Percentiles rank a stretch among this genome's conserved stretches.
Evolutionary conservation across 1,139 yeast genomes (phyloP).

Genomic region (Debaryomyces sp.): DNA sequence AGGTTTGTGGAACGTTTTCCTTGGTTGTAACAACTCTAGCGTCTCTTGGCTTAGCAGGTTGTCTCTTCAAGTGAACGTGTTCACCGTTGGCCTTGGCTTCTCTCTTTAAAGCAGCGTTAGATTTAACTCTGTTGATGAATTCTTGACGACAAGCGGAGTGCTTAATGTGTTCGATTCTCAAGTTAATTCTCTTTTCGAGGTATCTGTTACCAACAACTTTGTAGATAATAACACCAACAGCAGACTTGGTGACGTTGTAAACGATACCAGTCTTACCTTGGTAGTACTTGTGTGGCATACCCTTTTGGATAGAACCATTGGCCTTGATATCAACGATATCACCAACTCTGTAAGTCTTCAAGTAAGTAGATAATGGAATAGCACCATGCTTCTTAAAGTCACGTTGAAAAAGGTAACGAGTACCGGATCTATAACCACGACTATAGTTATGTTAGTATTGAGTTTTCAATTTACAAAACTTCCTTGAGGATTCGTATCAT

Average conservation of each 20-base stretch:
- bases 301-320: slow-evolving; percentile 98
- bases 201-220: slow-evolving; percentile 99
- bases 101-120: slow-evolving; percentile 89
- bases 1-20: slow-evolving; percentile 90
- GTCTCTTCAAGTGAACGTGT: slow-evolving; percentile 93
- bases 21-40: slow-evolving; percentile 79
- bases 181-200: slow-evolving; percentile 97
- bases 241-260: slow-evolving; percentile 97
- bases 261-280: slow-evolving; percentile 99
- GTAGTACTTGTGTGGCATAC: slow-evolving; percentile 99
- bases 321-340: slow-evolving; percentile 99
- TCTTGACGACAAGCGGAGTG: slow-evolving; percentile 99
- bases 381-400: slow-evolving; percentile 99
- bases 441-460: slow-evolving; percentile 13
- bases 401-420: slow-evolving; percentile 99
- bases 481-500: background rate
- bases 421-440: slow-evolving; percentile 99
- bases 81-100: slow-evolving; percentile 97
- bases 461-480: background rate
- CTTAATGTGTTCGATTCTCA: slow-evolving; percentile 98
- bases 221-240: slow-evolving; percentile 98
- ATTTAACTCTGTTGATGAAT: slow-evolving; percentile 96
- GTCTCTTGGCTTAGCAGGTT: slow-evolving; percentile 97
- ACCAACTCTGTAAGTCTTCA: slow-evolving; percentile 97
- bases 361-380: slow-evolving; percentile 92